A percentile compares a stretch with the other conserved stretches of the same genome.
These are phyloP conservation scores for Xerophyta viscosa DNA, from an alignment of 106 monocot species.

Conservation along the genomic window DNA sequence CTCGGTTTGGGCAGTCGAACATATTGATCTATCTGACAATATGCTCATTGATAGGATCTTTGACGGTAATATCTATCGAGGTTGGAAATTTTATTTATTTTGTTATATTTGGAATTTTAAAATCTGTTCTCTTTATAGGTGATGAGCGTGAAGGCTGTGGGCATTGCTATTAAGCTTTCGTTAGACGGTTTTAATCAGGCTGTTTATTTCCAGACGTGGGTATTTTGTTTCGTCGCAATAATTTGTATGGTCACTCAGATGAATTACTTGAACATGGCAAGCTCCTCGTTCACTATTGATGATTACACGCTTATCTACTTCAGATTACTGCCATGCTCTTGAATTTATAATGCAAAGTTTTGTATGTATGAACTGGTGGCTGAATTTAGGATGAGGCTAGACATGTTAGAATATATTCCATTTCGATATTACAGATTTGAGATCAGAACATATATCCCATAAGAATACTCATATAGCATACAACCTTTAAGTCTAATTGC, in stretches of 20 bases:
- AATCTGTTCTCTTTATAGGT: conserved; percentile 32
- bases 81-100: background rate
- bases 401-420: too few species aligned
- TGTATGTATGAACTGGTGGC: too few species aligned
- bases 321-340: too few species aligned
- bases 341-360: too few species aligned
- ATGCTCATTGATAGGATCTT: conserved; percentile 80
- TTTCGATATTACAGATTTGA: too few species aligned
- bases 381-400: too few species aligned
- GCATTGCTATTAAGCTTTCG: conserved; percentile 91
- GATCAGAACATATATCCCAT: too few species aligned
- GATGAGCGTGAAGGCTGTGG: conserved; percentile 92
- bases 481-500: too few species aligned
- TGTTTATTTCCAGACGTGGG: conserved; percentile 85
- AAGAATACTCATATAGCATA: too few species aligned
- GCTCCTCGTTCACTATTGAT: too few species aligned
- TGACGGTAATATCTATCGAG: conserved; percentile 53
- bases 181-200: conserved; percentile 83
- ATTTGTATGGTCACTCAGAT: conserved; percentile 74
- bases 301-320: too few species aligned
- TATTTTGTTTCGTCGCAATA: conserved; percentile 62
- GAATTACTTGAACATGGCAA: conserved; percentile 91
- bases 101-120: background rate
- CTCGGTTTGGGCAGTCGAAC: conserved; percentile 77
- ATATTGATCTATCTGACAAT: conserved; percentile 85